Evolutionary conservation across 176 grass and related monocot genomes (phyloP), one percentile per base, ranked within the genome.

Genomic region (Pontederia paniculata): DNA sequence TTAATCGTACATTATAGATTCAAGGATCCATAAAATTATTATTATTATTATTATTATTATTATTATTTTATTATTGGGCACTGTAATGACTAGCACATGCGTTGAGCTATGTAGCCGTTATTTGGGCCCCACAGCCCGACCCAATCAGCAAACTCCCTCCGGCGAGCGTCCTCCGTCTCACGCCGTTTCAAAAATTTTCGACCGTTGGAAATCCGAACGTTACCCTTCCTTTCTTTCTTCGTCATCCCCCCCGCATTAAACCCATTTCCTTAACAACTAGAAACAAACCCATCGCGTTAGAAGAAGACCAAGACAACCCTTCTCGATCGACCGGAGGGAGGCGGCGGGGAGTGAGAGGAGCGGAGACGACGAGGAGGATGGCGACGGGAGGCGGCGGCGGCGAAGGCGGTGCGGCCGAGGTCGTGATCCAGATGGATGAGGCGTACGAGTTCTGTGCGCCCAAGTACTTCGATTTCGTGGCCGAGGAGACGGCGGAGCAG

Each of bases 381-480:
- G 31, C 10, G 9, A 41, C 22, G 18, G 48, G 52, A 48, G 50
- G 21, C 14, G 19, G 52, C 66, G 60, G 62, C 22, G 56, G 19
- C 52, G 37, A 21, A 2, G 42, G 42, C 52, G 59, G 51, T 21
- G 77, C 62, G 28, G 51, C 23, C 19, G 61, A 42, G n/a, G 64
- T 42, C 10, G n/a, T 14, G 5, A 17, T 63, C 21, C 80, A 71
- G 71, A 51, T 91, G 23, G 83, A 98, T 55, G 72, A 84, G 62
- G 54, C 58, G 7, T 98, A 98, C 73, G 94, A 98, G 72, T 98
- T 93, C 73, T 70, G 66, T 31, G 94, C 94, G 20, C 94, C 94
- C 5, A 78, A 28, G 53, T 98, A 77, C 83, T 98, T 93, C 65
- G 83, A 98, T 63, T 93, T 98, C 72, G 21, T 66, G 62, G 54